Percentiles rank a stretch among this genome's conserved stretches.
phyloP scores from a whole-genome alignment of 2,329 filamentous ascomycete genomes.

The Xylariales sp. region DNA sequence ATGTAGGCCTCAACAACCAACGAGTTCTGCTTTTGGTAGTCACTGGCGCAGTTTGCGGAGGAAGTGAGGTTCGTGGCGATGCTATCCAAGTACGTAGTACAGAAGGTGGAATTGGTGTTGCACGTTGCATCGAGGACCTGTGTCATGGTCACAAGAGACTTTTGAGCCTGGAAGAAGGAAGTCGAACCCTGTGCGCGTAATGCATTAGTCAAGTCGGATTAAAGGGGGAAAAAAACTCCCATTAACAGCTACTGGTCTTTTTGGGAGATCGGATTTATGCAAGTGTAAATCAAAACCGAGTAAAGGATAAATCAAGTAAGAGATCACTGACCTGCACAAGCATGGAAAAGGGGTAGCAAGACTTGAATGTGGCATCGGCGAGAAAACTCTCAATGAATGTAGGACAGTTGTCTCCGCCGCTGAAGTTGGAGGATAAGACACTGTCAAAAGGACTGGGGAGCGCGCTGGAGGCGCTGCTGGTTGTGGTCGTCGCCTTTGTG shows the following conservation, averaged over 20 bases:
- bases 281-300: too few species aligned
- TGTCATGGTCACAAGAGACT: conserved; percentile 67
- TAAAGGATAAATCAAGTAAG: too few species aligned
- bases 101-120: conserved; percentile 59
- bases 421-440: conserved; percentile 59
- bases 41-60: conserved; percentile 63
- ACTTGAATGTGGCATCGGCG: conserved; percentile 58
- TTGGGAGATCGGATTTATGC: too few species aligned
- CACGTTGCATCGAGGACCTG: conserved; percentile 78
- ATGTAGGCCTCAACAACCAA: conserved; percentile 70
- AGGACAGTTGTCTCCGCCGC: conserved; percentile 51
- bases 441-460: conserved; percentile 66
- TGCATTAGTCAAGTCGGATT: too few species aligned
- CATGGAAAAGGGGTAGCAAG: conserved; percentile 80
- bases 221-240: too few species aligned
- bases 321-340: conserved; percentile 68
- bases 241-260: too few species aligned
- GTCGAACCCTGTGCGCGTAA: conserved; percentile 78
- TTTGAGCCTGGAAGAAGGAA: conserved; percentile 76
- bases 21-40: conserved; percentile 64
- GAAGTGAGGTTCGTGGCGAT: conserved; percentile 63
- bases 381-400: conserved; percentile 67
- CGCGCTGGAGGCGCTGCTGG: conserved; percentile 29
- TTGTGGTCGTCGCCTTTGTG: conserved; percentile 15
- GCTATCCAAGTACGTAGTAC: conserved; percentile 58